Conservation (phyloP, 768 basidiomycete genomes). For the Gyrodon lividus region DNA sequence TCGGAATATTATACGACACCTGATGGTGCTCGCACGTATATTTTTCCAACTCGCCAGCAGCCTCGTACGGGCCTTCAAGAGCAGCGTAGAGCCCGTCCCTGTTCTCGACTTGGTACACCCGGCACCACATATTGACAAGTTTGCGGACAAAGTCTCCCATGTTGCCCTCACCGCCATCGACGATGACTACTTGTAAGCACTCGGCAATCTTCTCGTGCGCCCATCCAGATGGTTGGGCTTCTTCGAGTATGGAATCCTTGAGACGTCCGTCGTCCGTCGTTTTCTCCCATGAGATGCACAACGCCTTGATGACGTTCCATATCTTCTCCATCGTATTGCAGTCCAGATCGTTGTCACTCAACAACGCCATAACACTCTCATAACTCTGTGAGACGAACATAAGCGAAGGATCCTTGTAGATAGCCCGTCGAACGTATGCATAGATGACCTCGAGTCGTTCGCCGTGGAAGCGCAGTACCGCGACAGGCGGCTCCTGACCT, state of each 20-base stretch:
- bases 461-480: slow-evolving; percentile 32
- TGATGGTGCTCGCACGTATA: slow-evolving; percentile 7
- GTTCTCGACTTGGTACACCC: slow-evolving; percentile 23
- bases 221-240: slow-evolving; percentile 23
- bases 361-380: slow-evolving; percentile 25
- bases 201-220: slow-evolving; percentile 14
- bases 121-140: slow-evolving; percentile 28
- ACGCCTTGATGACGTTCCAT: slow-evolving; percentile 28
- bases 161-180: slow-evolving; percentile 27
- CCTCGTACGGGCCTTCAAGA: slow-evolving; percentile 22
- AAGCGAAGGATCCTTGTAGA: slow-evolving; percentile 38
- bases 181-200: slow-evolving; percentile 32
- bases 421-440: slow-evolving; percentile 37
- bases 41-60: slow-evolving; percentile 27
- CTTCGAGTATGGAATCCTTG: slow-evolving; percentile 23
- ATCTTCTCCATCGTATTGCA: slow-evolving; percentile 33
- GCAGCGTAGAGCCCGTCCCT: slow-evolving; percentile 18
- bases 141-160: slow-evolving; percentile 31
- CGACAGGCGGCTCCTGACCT: slow-evolving; percentile 33
- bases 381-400: slow-evolving; percentile 38
- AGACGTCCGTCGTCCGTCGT: slow-evolving; percentile 14
- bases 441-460: slow-evolving; percentile 36
- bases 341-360: slow-evolving; percentile 32
- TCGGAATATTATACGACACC: slow-evolving; percentile 10
- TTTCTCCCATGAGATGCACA: slow-evolving; percentile 28